Percentiles rank a stretch among this genome's conserved stretches.
These are phyloP conservation scores for Aurantiochytrium sp. DNA, from an alignment of 108 stramenopile species.

Conservation along the genomic window DNA sequence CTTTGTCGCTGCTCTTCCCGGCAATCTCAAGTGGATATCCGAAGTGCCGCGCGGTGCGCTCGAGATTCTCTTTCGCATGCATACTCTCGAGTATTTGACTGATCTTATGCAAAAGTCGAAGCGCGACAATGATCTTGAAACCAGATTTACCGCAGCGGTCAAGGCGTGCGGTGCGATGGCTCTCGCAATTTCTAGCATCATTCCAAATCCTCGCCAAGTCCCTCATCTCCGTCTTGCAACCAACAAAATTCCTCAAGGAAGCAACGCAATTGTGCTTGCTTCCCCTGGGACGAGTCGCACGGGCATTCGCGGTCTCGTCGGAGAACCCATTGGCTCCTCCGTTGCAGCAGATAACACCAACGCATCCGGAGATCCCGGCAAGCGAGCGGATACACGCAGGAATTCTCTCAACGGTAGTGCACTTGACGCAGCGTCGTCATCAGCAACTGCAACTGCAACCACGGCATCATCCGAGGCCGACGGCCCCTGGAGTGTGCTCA, in stretches of 20 bases:
- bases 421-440: neutral
- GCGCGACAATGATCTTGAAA: neutral
- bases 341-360: too few relatives aligned
- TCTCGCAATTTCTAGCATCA: neutral
- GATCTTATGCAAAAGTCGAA: neutral
- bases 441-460: neutral
- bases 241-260: neutral
- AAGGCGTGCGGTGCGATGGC: neutral
- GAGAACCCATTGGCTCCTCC: too few relatives aligned
- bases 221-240: neutral
- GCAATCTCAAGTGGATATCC: neutral
- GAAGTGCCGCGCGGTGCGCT: neutral
- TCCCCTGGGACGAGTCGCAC: neutral
- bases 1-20: neutral
- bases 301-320: neutral
- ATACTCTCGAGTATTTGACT: neutral
- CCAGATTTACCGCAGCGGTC: neutral
- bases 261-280: neutral
- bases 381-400: too few relatives aligned
- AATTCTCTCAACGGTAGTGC: too few relatives aligned
- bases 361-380: too few relatives aligned
- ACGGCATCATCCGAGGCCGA: too few relatives aligned
- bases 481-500: neutral
- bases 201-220: neutral
- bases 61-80: neutral